A percentile compares a stretch with the other conserved stretches of the same genome.
phyloP scores from a whole-genome alignment of 345 rosid genomes.

The Schrenkiella parvula region DNA sequence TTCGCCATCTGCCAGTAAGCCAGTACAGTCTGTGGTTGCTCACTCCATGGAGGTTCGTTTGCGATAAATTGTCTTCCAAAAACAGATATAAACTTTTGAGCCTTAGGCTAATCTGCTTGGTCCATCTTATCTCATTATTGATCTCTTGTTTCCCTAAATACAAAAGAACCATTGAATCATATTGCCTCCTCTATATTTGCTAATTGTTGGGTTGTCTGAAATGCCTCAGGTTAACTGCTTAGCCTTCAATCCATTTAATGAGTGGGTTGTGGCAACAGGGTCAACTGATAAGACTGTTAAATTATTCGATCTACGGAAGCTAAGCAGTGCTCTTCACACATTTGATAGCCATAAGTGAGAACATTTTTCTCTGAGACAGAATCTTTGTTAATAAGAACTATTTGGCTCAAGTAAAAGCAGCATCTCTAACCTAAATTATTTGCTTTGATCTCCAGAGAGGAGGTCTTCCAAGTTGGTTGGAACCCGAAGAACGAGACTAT shows the following conservation, averaged over 20 bases:
- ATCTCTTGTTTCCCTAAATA: background rate
- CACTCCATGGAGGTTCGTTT: constrained; percentile 87
- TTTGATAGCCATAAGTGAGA: constrained; percentile 95
- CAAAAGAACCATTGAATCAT: background rate
- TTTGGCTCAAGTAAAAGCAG: background rate
- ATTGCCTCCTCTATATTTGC: background rate
- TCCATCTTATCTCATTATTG: background rate
- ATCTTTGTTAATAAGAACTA: background rate
- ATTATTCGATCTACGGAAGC: constrained; percentile 88
- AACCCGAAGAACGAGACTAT: constrained; percentile 96
- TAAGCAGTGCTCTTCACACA: constrained; percentile 78
- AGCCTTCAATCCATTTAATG: constrained; percentile 98
- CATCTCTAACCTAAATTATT: constrained; percentile 1
- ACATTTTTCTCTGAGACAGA: background rate
- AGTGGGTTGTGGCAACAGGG: constrained; percentile 98
- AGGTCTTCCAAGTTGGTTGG: constrained; percentile 99
- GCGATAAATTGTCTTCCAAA: background rate
- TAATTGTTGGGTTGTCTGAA: constrained; percentile 19
- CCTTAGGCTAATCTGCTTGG: background rate
- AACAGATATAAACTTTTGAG: background rate
- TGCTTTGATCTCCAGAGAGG: constrained; percentile 61
- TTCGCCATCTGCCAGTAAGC: constrained; percentile 62
- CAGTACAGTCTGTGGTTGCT: constrained; percentile 87
- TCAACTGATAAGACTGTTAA: constrained; percentile 98
- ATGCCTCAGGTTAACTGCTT: constrained; percentile 80